Conservation (phyloP, 2,329 filamentous ascomycete species). For the Beauveria bassiana region DNA sequence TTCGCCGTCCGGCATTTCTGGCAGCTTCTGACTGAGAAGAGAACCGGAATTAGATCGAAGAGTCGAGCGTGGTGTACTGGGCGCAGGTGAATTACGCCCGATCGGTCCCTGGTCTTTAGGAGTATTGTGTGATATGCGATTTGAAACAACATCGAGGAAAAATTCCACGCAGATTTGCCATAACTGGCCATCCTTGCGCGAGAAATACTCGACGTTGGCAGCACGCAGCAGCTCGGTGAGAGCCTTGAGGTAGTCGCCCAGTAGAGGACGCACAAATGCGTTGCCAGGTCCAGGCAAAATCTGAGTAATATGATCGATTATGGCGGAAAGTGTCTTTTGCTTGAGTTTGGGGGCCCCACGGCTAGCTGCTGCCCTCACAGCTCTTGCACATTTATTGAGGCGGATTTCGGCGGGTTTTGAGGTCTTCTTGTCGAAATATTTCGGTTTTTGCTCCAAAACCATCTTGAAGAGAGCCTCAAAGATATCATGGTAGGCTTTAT, state of each 20-base stretch:
- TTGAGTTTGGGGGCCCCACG: constrained; percentile 61
- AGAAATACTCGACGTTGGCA: constrained; percentile 74
- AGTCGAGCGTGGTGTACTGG: constrained; percentile 25
- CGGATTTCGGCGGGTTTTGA: constrained; percentile 45
- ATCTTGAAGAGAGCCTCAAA: constrained; percentile 73
- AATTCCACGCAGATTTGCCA: constrained; percentile 69
- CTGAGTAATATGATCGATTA: constrained; percentile 77
- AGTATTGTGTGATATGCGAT: constrained; percentile 34
- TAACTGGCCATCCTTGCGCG: constrained; percentile 42
- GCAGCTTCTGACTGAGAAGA: constrained; percentile 23
- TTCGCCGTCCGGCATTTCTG: constrained; percentile 23
- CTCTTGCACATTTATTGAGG: constrained; percentile 61
- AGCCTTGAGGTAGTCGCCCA: constrained; percentile 71
- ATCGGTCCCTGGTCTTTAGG: constrained; percentile 26
- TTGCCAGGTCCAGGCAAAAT: constrained; percentile 56
- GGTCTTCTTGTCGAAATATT: constrained; percentile 43
- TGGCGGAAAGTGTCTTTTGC: constrained; percentile 66
- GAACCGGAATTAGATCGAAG: constrained; percentile 21
- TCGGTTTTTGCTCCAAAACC: constrained; percentile 58
- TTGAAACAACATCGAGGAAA: constrained; percentile 54
- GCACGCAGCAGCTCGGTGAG: constrained; percentile 63
- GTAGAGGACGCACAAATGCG: constrained; percentile 59
- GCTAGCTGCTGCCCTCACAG: constrained; percentile 64
- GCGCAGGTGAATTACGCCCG: constrained; percentile 40
- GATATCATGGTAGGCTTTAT: constrained; percentile 73